Evolutionary conservation across 2,329 filamentous ascomycete genomes (phyloP), one percentile per base, ranked within the genome.

Genomic region (Phyllosticta citriasiana): DNA sequence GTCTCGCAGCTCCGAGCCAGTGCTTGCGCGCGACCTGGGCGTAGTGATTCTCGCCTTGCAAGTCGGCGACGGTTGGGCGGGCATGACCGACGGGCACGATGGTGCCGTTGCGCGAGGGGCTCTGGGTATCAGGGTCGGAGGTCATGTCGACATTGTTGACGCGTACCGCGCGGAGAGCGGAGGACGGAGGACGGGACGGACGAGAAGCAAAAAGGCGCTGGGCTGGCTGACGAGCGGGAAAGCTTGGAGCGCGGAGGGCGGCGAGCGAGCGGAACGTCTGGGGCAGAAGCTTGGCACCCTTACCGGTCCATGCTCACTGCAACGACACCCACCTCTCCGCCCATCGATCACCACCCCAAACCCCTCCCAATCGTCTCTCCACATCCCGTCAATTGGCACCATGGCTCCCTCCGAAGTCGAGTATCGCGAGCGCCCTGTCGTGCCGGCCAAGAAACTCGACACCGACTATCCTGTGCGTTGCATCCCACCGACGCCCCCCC

Each of bases 401-500:
- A 57, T 58, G 60, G 56, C 30, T n/a, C 47, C 51, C 55, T 30
- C 60, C 55, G 60, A 62, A 60, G 63, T 61, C 53, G 40, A 47
- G 40, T 47, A 47, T 47, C 56, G 61, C 51, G 55, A 63, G 63
- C 73, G 75, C 70, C 73, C 76, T 60, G 71, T 86, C 70, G 82
- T 89, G 66, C 88, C 88, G 62, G 87, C 88, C 73, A 95, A 94
- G 84, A 82, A 85, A 73, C 79, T 91, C 69, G 82, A 87, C 74
- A 89, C 89, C 69, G 87, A 94, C 64, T 97, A 89, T 75, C 93
- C 93, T 63, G 94, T 97, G 80, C 71, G 89, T 80, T 60, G 64
- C 66, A 62, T 67, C 61, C 53, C 61, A 62, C 60, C 68, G 68
- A 62, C 65, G 71, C 67, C 59, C 67, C 67, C 59, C 67, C 65